Evolutionary conservation across 2,329 filamentous ascomycete genomes (phyloP).

Genomic region (Salinomyces thailandicus): DNA sequence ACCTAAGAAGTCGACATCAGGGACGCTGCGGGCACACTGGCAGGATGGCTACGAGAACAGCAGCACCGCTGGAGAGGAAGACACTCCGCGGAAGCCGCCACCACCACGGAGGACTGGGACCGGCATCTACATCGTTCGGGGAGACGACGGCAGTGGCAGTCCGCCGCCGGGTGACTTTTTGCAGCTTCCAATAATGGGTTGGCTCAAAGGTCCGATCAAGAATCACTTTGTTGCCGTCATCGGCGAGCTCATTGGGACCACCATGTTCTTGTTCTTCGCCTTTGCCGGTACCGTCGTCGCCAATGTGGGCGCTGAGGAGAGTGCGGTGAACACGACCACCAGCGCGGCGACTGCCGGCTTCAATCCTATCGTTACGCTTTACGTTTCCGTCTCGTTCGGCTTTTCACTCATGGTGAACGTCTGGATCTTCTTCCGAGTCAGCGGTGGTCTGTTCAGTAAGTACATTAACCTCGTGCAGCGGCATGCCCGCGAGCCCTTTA

Average conservation of each 20-base stretch:
- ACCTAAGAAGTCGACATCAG: neutral
- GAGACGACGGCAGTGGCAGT: neutral
- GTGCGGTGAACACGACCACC: slow-evolving; percentile 1
- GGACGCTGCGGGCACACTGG: neutral
- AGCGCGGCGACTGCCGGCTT: neutral
- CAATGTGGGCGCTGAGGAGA: slow-evolving; percentile 9
- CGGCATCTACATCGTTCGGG: slow-evolving; percentile 4
- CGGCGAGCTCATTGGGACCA: slow-evolving; percentile 27
- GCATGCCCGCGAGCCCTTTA: neutral
- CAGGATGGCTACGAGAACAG: neutral
- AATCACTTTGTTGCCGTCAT: slow-evolving; percentile 19
- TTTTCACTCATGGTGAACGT: slow-evolving; percentile 29
- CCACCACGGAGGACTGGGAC: neutral
- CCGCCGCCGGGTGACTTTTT: neutral
- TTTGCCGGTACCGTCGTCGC: slow-evolving; percentile 19
- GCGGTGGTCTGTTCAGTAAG: slow-evolving; percentile 22
- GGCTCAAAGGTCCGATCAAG: neutral
- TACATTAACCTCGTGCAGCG: slow-evolving; percentile 11
- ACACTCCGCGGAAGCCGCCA: slow-evolving; percentile 1
- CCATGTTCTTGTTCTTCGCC: slow-evolving; percentile 27
- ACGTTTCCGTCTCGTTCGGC: slow-evolving; percentile 27
- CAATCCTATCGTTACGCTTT: slow-evolving; percentile 8
- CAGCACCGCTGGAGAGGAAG: neutral
- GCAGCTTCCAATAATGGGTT: slow-evolving; percentile 1
- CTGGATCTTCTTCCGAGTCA: slow-evolving; percentile 26